These are phyloP conservation scores for Phalaenopsis equestris DNA, from an alignment of 106 monocot genomes.

Conservation along the genomic window DNA sequence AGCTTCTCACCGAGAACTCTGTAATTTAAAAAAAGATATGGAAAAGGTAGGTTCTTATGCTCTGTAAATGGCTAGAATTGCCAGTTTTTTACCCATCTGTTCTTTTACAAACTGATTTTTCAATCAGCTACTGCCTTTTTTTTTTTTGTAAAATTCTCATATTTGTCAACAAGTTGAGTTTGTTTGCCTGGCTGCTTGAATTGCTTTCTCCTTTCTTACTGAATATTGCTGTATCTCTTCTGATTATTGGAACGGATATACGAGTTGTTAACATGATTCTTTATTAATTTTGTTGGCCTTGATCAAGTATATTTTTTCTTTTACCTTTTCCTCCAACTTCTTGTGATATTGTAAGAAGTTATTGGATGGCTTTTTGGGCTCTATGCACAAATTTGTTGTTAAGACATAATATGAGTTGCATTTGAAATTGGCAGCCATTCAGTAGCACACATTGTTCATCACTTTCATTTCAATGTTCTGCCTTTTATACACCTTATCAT, in stretches of 20 bases:
- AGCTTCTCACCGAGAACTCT: slow-evolving; percentile 38
- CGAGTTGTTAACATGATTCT: neutral
- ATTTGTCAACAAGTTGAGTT: neutral
- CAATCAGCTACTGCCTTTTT: neutral
- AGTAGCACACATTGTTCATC: neutral
- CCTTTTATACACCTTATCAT: slow-evolving; percentile 1
- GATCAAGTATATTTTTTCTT: neutral
- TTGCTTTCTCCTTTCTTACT: neutral
- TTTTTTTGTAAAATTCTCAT: neutral
- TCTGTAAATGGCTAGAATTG: neutral
- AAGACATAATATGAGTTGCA: neutral
- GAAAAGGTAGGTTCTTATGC: slow-evolving; percentile 34
- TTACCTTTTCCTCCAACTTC: neutral
- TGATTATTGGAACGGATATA: neutral
- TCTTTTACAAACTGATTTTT: neutral
- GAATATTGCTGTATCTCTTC: neutral
- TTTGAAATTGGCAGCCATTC: neutral
- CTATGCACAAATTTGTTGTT: neutral
- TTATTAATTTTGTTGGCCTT: neutral
- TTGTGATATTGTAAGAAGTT: neutral
- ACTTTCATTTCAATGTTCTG: neutral
- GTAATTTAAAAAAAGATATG: slow-evolving; percentile 38
- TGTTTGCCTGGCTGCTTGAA: neutral
- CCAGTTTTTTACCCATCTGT: neutral
- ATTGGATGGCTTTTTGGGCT: neutral